A percentile compares a stretch with the other conserved stretches of the same genome.
These are phyloP conservation scores for Ascochyta lentis DNA, from an alignment of 2,329 filamentous ascomycete species.

Conservation along the genomic window DNA sequence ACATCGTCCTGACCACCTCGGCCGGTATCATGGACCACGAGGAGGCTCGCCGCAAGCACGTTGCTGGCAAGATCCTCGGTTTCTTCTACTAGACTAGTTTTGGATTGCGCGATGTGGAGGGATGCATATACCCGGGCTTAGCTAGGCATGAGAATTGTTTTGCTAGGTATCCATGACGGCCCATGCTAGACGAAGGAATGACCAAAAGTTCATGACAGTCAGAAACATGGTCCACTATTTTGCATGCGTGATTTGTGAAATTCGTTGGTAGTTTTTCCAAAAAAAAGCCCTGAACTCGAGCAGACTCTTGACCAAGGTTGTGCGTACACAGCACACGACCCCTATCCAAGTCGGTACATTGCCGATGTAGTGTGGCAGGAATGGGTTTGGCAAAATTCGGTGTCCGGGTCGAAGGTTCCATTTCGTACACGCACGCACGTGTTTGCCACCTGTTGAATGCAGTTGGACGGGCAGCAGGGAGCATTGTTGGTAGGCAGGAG, in stretches of 20 bases:
- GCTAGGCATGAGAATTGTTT: slow-evolving; percentile 30
- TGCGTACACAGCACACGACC: not conserved
- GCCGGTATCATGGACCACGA: slow-evolving; percentile 99
- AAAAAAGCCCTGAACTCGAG: no score
- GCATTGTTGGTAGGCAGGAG: not conserved
- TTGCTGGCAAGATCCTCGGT: slow-evolving; percentile 98
- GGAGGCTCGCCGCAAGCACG: slow-evolving; percentile 98
- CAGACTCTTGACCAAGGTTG: no score
- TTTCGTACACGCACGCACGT: not conserved
- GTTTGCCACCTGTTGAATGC: not conserved
- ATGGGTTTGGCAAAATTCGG: not conserved
- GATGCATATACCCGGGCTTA: slow-evolving; percentile 41
- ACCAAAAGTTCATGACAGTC: slow-evolving; percentile 35
- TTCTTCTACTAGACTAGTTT: slow-evolving; percentile 87
- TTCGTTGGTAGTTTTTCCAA: no score
- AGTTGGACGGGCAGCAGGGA: not conserved
- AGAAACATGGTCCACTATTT: not conserved
- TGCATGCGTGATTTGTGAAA: not conserved
- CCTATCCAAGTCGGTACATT: not conserved
- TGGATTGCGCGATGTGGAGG: slow-evolving; percentile 28
- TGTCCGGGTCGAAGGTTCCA: not conserved
- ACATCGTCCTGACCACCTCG: slow-evolving; percentile 98
- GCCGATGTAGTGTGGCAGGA: not conserved
- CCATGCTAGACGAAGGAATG: slow-evolving; percentile 41
- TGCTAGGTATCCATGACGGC: slow-evolving; percentile 36